These are phyloP conservation scores for Naganishia antarctica DNA, from an alignment of 768 basidiomycete genomes.

Conservation along the genomic window DNA sequence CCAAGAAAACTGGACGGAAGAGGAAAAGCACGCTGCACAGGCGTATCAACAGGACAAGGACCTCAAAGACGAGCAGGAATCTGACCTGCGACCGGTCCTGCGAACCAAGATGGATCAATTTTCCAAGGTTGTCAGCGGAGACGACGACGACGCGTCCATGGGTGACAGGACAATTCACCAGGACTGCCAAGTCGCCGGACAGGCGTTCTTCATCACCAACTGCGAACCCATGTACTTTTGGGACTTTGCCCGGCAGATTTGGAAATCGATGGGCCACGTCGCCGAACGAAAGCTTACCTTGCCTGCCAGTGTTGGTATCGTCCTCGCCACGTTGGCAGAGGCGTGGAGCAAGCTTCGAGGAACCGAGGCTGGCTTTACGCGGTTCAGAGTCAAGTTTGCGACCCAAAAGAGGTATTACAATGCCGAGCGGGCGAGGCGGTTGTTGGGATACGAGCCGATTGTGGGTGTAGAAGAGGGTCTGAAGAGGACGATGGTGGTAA, in stretches of 20 bases:
- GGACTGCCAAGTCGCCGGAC: conserved; percentile 73
- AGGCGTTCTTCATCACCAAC: conserved; percentile 94
- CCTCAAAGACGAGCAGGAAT: conserved; percentile 45
- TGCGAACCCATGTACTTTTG: conserved; percentile 95
- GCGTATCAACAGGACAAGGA: conserved; percentile 47
- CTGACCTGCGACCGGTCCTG: conserved; percentile 55
- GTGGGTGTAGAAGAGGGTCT: conserved; percentile 85
- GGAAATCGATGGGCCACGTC: conserved; percentile 58
- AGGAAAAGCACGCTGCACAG: conserved; percentile 58
- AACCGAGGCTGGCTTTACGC: conserved; percentile 77
- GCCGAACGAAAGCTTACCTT: conserved; percentile 57
- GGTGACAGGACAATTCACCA: conserved; percentile 17
- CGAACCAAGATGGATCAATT: conserved; percentile 80
- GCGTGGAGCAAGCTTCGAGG: conserved; percentile 67
- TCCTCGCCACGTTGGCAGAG: conserved; percentile 68
- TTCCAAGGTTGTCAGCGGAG: conserved; percentile 50
- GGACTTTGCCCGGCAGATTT: conserved; percentile 81
- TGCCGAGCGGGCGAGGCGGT: conserved; percentile 72
- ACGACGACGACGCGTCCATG: conserved; percentile 14
- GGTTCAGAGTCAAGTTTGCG: conserved; percentile 73
- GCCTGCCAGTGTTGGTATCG: conserved; percentile 62
- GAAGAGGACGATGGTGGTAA: conserved; percentile 59
- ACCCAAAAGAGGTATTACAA: conserved; percentile 82
- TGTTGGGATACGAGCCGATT: conserved; percentile 89
- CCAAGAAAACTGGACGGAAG: conserved; percentile 52